Percentiles rank a stretch among this genome's conserved stretches.
Conservation (phyloP, 2,329 filamentous ascomycete species). For the Botrytis paeoniae region DNA sequence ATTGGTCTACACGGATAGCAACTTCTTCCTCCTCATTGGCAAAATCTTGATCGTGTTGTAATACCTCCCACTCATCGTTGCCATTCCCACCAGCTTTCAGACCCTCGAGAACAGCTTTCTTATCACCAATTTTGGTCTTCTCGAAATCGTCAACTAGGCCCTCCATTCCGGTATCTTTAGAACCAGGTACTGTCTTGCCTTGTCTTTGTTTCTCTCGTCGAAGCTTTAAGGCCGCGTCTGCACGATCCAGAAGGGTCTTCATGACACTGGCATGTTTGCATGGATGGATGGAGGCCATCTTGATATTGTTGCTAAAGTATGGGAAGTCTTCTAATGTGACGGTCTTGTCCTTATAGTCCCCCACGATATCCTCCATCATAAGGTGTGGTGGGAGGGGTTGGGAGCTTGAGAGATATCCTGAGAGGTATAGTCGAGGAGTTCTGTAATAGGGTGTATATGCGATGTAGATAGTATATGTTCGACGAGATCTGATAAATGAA, state of each 20-base stretch:
- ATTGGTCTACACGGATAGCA: slow-evolving; percentile 84
- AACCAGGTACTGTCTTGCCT: slow-evolving; percentile 47
- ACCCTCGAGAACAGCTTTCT: slow-evolving; percentile 38
- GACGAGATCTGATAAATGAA: slow-evolving; percentile 58
- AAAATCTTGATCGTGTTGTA: slow-evolving; percentile 56
- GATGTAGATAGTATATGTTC: slow-evolving; percentile 98
- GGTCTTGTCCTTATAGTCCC: slow-evolving; percentile 97
- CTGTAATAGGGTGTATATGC: slow-evolving; percentile 97
- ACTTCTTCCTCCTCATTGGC: slow-evolving; percentile 66
- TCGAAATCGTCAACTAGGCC: slow-evolving; percentile 80
- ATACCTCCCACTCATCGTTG: slow-evolving; percentile 64
- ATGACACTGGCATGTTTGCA: slow-evolving; percentile 98
- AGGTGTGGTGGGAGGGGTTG: slow-evolving; percentile 76
- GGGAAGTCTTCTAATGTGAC: slow-evolving; percentile 97
- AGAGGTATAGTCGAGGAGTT: slow-evolving; percentile 91
- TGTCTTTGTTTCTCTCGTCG: slow-evolving; percentile 76
- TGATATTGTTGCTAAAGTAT: slow-evolving; percentile 85
- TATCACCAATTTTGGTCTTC: slow-evolving; percentile 54
- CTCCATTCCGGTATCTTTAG: slow-evolving; percentile 65
- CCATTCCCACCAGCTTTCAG: slow-evolving; percentile 50
- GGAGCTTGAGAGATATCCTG: slow-evolving; percentile 77
- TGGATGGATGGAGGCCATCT: slow-evolving; percentile 95
- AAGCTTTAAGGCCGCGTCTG: slow-evolving; percentile 87
- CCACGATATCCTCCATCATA: slow-evolving; percentile 97
- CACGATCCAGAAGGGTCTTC: slow-evolving; percentile 94